Evolutionary conservation across 140 eudicot species (phyloP).

Genomic region (Ambrosia hybrid): DNA sequence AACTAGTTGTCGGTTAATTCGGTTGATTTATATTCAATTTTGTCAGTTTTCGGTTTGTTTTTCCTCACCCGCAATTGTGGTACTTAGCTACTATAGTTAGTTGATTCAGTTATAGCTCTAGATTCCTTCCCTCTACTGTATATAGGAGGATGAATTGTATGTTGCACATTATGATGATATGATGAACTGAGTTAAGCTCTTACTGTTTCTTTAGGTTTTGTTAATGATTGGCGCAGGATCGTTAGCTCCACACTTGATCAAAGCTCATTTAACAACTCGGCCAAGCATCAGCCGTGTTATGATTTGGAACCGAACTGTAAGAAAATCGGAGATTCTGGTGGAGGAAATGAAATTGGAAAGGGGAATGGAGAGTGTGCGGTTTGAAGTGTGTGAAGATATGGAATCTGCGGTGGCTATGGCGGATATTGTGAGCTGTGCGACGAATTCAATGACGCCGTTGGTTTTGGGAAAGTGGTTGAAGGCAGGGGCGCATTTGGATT

Average conservation of each 20-base stretch:
- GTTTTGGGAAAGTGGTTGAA: slow-evolving; percentile 18
- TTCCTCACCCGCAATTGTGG: too few species aligned
- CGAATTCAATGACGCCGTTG: slow-evolving; percentile 59
- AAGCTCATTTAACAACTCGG: slow-evolving; percentile 55
- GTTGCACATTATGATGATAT: too few species aligned
- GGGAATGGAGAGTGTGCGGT: slow-evolving; percentile 38
- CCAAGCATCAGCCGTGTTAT: slow-evolving; percentile 54
- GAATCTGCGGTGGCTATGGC: slow-evolving; percentile 46
- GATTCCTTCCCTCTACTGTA: too few species aligned
- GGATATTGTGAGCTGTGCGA: slow-evolving; percentile 79
- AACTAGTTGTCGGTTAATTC: too few species aligned
- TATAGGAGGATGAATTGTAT: too few species aligned
- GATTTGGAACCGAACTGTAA: slow-evolving; percentile 65
- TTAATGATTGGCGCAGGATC: slow-evolving; percentile 65
- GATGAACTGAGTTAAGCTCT: too few species aligned
- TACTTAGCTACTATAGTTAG: too few species aligned
- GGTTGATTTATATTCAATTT: too few species aligned
- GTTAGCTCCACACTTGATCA: slow-evolving; percentile 70
- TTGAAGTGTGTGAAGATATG: slow-evolving; percentile 50
- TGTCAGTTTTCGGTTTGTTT: too few species aligned
- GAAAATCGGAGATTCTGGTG: slow-evolving; percentile 41
- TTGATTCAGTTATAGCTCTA: too few species aligned
- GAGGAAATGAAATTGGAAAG: slow-evolving; percentile 33
- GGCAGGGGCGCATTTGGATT: too few species aligned
- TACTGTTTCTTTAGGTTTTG: slow-evolving; percentile 14